Base-by-base conservation (phyloP, 805 yeast species). In the Candida awuae region DNA sequence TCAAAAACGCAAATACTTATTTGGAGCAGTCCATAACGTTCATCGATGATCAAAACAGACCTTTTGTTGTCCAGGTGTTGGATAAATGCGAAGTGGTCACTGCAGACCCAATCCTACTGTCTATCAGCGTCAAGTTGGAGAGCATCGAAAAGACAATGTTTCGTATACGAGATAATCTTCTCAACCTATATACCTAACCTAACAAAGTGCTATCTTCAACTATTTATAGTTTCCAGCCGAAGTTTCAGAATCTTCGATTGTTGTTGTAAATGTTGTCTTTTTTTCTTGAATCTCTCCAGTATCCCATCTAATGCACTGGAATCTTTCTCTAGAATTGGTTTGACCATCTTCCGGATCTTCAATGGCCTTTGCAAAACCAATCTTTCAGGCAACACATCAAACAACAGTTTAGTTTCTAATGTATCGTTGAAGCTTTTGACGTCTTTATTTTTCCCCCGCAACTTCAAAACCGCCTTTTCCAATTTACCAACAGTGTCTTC, bases 51-150 rank as follows among this genome's bases (percentile, higher is more conserved):
- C 43, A 47, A 7, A 51, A 52, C 10, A 34, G 48, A 2, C 56
- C 64, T 6, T 39, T 42, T 47, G 85, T 80, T 32, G 87, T 80
- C 19, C 74, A 75, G 51, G 76, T 80, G 19, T 60, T 63, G 44
- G 79, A 73, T 43, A 76, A 74, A 41, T 60, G 77, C 17, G 76
- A 75, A 42, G 76, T 78, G 4, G 68, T 75, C 20, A 71, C 80
- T 4, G 77, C 82, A 18, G 90, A 82, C 50, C 88, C 88, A 3
- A 67, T 74, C 8, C 55, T 82, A 38, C 63, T 80, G 28, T 73
- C 81, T 35, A 70, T 79, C 2, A 69, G 75, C 45, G 71, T 82
- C 5, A 81, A 81, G 50, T 61, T 82, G 44, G 80, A 71, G 39
- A 72, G 79, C 32, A 58, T 81, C 29, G 84, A 80, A 52, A 68